These are phyloP conservation scores for Ottelia alismoides DNA, from an alignment of 106 monocot genomes.

Conservation along the genomic window DNA sequence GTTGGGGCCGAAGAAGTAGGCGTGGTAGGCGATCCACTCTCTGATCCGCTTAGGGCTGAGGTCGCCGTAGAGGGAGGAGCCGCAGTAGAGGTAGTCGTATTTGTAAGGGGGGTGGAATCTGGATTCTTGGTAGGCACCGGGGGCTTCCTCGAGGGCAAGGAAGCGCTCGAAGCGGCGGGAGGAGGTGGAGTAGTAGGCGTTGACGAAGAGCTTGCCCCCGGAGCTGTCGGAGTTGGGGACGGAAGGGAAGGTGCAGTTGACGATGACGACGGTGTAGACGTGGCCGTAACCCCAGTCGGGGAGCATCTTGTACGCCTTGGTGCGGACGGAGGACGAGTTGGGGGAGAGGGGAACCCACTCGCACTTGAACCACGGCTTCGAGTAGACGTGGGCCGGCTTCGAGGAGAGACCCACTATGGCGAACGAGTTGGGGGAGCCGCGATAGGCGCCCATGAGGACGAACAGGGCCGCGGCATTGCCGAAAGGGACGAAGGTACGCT, in stretches of 20 bases:
- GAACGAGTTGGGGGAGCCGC: constrained; percentile 58
- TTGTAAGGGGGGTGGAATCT: too few species aligned
- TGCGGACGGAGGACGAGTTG: constrained; percentile 12
- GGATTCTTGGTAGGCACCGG: too few species aligned
- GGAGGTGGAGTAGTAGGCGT: constrained; percentile 37
- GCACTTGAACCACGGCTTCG: too few species aligned
- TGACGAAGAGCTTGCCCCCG: constrained; percentile 61
- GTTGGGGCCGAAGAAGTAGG: too few species aligned
- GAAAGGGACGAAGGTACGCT: constrained; percentile 42
- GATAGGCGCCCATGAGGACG: too few species aligned
- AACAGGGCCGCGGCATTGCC: constrained; percentile 71
- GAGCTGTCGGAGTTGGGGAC: constrained; percentile 67
- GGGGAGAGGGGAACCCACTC: constrained; percentile 46
- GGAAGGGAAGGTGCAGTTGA: constrained; percentile 68
- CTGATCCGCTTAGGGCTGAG: constrained; percentile 48
- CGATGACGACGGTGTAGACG: too few species aligned
- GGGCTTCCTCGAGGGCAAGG: too few species aligned
- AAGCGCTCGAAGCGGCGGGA: constrained; percentile 39
- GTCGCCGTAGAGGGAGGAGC: constrained; percentile 62
- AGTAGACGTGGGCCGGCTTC: constrained; percentile 80
- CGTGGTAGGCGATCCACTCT: too few species aligned
- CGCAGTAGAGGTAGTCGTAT: too few species aligned
- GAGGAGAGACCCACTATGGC: constrained; percentile 67
- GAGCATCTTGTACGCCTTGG: too few species aligned
- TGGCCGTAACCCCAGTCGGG: too few species aligned